These are phyloP conservation scores for Benincasa hispida DNA, from an alignment of 306 rosid species.

Conservation along the genomic window DNA sequence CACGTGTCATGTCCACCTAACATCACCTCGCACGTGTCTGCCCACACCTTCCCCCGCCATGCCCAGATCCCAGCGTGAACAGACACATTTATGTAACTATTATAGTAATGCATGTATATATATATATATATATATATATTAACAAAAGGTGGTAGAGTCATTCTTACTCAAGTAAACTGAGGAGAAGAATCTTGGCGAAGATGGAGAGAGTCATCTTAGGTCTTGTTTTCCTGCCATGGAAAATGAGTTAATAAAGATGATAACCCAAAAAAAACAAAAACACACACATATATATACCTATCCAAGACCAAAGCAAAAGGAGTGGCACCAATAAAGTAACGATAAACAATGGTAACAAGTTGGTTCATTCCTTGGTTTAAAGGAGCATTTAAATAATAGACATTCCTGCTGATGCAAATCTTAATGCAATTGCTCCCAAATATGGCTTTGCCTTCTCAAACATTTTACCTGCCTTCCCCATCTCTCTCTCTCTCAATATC, in stretches of 20 bases:
- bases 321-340: constrained; percentile 19
- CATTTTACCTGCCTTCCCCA: background rate
- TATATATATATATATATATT: too few relatives aligned
- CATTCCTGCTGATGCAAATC: constrained; percentile 20
- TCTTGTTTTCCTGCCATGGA: constrained; percentile 29
- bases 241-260: background rate
- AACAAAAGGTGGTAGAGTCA: background rate
- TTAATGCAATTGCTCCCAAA: constrained; percentile 15
- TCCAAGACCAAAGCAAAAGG: constrained; percentile 23
- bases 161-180: constrained; percentile 21
- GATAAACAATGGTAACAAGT: constrained; percentile 17
- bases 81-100: too few relatives aligned
- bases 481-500: background rate
- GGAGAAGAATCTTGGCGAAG: constrained; percentile 27
- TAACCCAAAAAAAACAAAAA: too few relatives aligned
- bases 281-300: background rate
- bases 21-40: too few relatives aligned
- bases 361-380: constrained; percentile 28
- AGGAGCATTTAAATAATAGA: constrained; percentile 17
- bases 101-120: too few relatives aligned
- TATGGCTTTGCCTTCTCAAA: constrained; percentile 16
- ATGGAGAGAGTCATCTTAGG: constrained; percentile 34
- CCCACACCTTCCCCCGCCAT: too few relatives aligned
- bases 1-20: too few relatives aligned
- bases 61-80: too few relatives aligned